These are phyloP conservation scores for Fusarium oligoseptatum DNA, from an alignment of 2,329 filamentous ascomycete genomes.

Conservation along the genomic window DNA sequence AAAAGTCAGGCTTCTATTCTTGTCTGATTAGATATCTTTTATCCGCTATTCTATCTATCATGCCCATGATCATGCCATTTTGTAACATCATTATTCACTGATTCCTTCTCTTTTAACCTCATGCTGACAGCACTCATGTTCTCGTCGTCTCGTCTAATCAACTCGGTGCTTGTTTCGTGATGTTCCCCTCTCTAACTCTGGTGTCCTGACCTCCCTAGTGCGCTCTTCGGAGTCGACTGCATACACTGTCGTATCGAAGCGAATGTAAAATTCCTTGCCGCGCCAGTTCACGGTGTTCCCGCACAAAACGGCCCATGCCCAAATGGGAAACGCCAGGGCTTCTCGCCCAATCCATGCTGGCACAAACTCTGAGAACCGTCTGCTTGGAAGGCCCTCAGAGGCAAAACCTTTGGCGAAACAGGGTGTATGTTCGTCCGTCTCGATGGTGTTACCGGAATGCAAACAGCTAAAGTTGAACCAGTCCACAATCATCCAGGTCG, in stretches of 20 bases:
- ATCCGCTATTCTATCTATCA: constrained; percentile 22
- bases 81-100: background rate
- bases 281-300: constrained; percentile 91
- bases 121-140: constrained; percentile 5
- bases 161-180: constrained; percentile 44
- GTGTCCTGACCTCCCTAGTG: constrained; percentile 27
- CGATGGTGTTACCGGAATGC: constrained; percentile 79
- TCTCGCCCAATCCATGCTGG: constrained; percentile 89
- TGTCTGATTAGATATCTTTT: background rate
- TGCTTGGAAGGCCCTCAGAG: constrained; percentile 58
- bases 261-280: constrained; percentile 84
- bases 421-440: constrained; percentile 79
- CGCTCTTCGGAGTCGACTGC: constrained; percentile 48
- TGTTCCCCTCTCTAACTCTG: constrained; percentile 43
- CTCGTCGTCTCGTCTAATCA: constrained; percentile 28
- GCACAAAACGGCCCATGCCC: constrained; percentile 90
- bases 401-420: constrained; percentile 72
- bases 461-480: constrained; percentile 79
- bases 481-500: constrained; percentile 81
- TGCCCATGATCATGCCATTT: constrained; percentile 10
- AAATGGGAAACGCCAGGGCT: constrained; percentile 85
- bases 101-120: background rate
- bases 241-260: constrained; percentile 84
- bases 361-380: constrained; percentile 79
- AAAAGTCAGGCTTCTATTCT: constrained; percentile 12